Base-by-base conservation (phyloP, 805 yeast genomes). In the Starmerella stigmatis region DNA sequence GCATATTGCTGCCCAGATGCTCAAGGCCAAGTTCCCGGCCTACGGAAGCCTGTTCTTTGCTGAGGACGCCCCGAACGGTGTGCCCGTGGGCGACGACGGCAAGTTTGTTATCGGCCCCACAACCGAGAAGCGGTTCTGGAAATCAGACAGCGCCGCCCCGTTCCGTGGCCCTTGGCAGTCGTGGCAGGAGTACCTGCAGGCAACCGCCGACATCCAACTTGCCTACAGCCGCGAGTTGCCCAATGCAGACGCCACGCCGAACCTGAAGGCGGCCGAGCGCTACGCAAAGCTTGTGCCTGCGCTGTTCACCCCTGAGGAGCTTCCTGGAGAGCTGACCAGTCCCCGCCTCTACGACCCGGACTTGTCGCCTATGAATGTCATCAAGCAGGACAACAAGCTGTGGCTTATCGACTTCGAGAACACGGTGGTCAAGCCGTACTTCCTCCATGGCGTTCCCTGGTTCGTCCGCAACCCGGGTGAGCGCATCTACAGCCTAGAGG, bases 401-500 rank as follows among this genome's bases (percentile, higher is more conserved):
- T 74, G 71, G 56, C 76, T 86, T 50, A 59, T 86, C 44, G 98
- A 89, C 64, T 81, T 88, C 60, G 97, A 92, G 65, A 79, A 81
- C 55, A 63, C 88, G 10, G 63, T 78, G 15, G 76, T 86, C 51
- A 82, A 84, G 60, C 97, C 98, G 40, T 82, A 82, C 57, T 68
- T 85, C 41, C 73, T 85, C 53, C 79, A 79, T 49, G 76, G 74
- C 31, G 78, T 86, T 49, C 97, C 98, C 8, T 70, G 78, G 50
- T 92, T 86, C 60, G 79, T 86, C 25, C 78, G 82, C 40, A 88
- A 89, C 67, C 80, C 77, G 38, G 97, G 97, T 6, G 86, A 86
- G 49, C 86, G 86, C 63, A 73, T 92, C 43, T 88, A 78, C 68
- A 74, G 81, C 57, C 74, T 75, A 43, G 77, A 81, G 45, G 95